Conservation (phyloP, 345 rosid species). For the Rhizophora apiculata region DNA sequence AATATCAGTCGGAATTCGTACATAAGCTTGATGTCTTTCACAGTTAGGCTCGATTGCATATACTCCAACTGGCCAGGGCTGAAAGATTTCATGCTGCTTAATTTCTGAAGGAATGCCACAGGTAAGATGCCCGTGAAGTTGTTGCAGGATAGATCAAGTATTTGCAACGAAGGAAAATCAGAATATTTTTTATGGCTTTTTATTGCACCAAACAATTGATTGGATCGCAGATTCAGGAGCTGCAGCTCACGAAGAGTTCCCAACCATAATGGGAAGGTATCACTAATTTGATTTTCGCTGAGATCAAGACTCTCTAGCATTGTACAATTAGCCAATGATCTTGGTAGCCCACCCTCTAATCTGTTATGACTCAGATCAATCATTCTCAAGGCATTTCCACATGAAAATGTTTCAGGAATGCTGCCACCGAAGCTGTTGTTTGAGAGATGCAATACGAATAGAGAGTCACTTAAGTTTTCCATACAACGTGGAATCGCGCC, state of each 20-base stretch:
- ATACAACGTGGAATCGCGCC: slow-evolving; percentile 34
- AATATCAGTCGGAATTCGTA: background rate
- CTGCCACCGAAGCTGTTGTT: background rate
- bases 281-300: too few relatives aligned
- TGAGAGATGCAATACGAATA: background rate
- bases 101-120: background rate
- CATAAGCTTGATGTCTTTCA: too few relatives aligned
- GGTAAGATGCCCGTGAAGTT: background rate
- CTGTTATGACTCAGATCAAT: background rate
- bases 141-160: background rate
- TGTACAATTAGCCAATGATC: background rate
- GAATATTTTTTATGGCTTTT: background rate
- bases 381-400: background rate
- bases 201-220: too few relatives aligned
- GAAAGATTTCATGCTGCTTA: background rate
- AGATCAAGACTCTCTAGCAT: background rate
- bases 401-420: background rate
- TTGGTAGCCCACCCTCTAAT: slow-evolving; percentile 5
- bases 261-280: too few relatives aligned
- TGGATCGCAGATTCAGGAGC: too few relatives aligned
- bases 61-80: background rate
- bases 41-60: background rate
- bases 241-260: too few relatives aligned
- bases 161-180: background rate
- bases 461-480: slow-evolving; percentile 1